Evolutionary conservation across 805 yeast genomes (phyloP).

Genomic region (Lipomyces sp.): DNA sequence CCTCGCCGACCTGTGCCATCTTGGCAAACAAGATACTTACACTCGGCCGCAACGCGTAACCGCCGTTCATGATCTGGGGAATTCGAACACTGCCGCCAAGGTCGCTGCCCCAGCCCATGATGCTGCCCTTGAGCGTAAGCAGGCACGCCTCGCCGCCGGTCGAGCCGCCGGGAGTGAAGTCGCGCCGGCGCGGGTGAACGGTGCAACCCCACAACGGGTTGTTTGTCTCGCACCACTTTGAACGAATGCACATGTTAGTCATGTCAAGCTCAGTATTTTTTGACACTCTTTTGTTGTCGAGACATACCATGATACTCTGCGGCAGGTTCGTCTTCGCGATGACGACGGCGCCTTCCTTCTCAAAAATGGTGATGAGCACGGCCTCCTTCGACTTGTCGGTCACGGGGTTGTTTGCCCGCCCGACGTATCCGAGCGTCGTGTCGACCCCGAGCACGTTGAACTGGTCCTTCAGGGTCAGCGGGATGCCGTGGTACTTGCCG

Average conservation of each 20-base stretch:
- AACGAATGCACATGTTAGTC: no score
- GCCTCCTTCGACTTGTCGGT: slow-evolving; percentile 44
- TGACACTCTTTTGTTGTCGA: no score
- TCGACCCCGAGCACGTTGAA: slow-evolving; percentile 52
- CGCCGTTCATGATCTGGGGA: slow-evolving; percentile 47
- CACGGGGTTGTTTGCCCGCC: slow-evolving; percentile 42
- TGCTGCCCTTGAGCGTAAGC: slow-evolving; percentile 44
- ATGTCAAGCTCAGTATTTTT: not conserved
- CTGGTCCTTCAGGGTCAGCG: slow-evolving; percentile 66
- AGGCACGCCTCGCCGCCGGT: slow-evolving; percentile 60
- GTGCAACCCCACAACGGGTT: slow-evolving; percentile 49
- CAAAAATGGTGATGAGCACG: slow-evolving; percentile 47
- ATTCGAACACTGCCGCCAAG: slow-evolving; percentile 54
- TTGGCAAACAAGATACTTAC: no score
- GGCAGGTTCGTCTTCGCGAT: slow-evolving; percentile 58
- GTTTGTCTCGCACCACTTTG: slow-evolving; percentile 42
- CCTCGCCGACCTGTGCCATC: no score
- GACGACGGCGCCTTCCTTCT: slow-evolving; percentile 55
- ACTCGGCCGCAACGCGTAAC: slow-evolving; percentile 46
- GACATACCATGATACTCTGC: slow-evolving; percentile 52
- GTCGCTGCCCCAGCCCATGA: slow-evolving; percentile 55
- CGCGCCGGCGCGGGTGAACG: slow-evolving; percentile 45
- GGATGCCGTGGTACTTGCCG: slow-evolving; percentile 70
- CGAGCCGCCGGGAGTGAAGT: slow-evolving; percentile 51
- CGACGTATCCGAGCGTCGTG: slow-evolving; percentile 43